phyloP scores from a whole-genome alignment of 2,329 filamentous ascomycete species.

The Boeremia exigua region DNA sequence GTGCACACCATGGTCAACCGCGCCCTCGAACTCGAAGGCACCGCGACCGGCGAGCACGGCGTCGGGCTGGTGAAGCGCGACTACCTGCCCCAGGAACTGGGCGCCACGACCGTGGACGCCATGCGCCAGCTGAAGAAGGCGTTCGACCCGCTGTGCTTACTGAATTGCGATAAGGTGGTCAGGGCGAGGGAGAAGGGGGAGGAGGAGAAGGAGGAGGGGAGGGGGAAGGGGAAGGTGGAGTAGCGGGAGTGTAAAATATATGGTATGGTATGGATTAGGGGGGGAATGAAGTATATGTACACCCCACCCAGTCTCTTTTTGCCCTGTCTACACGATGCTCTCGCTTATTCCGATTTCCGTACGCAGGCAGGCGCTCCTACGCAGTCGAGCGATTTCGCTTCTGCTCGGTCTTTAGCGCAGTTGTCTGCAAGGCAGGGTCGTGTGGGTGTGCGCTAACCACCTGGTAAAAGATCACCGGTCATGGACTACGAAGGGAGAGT shows the following conservation, averaged over 20 bases:
- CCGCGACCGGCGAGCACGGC: constrained; percentile 84
- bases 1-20: constrained; percentile 87
- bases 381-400: too few relatives aligned
- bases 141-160: constrained; percentile 73
- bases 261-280: not conserved
- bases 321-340: too few relatives aligned
- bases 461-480: too few relatives aligned
- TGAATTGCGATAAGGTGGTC: constrained; percentile 71
- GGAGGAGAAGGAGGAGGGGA: constrained; percentile 59
- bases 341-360: too few relatives aligned
- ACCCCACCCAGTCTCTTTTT: too few relatives aligned
- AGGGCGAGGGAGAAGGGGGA: constrained; percentile 57
- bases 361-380: too few relatives aligned
- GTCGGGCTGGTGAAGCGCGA: constrained; percentile 85
- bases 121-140: constrained; percentile 88
- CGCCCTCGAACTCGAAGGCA: constrained; percentile 83
- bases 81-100: constrained; percentile 79
- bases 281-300: too few relatives aligned
- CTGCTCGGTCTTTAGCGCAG: too few relatives aligned
- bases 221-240: not conserved
- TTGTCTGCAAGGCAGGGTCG: too few relatives aligned
- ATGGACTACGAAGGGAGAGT: too few relatives aligned
- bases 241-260: too few relatives aligned
- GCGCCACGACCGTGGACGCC: constrained; percentile 74
- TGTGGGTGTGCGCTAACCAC: too few relatives aligned